Evolutionary conservation across 208 protist species (phyloP).

Genomic region (Leishmania major): DNA sequence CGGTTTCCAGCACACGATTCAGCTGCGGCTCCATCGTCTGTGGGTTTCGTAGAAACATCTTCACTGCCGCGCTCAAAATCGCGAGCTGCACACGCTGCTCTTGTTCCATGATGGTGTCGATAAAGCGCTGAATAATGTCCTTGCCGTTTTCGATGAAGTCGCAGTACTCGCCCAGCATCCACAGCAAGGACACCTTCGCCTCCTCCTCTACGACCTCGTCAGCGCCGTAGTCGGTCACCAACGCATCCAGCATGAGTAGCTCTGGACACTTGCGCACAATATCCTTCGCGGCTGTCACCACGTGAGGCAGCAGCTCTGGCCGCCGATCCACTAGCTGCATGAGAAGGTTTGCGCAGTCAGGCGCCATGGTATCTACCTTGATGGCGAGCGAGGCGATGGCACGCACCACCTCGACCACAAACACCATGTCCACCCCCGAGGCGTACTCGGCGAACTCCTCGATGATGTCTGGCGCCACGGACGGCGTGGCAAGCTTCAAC

Average conservation of each 20-base stretch:
- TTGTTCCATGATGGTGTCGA: conserved; percentile 94
- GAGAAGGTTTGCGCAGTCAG: conserved; percentile 92
- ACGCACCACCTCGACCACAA: conserved; percentile 97
- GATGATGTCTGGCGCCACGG: conserved; percentile 93
- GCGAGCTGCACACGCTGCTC: conserved; percentile 84
- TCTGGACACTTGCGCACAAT: conserved; percentile 86
- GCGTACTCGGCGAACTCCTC: conserved; percentile 98
- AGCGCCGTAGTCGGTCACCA: conserved; percentile 70
- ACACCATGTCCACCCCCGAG: conserved; percentile 98
- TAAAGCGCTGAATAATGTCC: conserved; percentile 94
- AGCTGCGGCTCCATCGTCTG: conserved; percentile 73
- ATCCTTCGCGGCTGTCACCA: conserved; percentile 85
- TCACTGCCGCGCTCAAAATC: conserved; percentile 97
- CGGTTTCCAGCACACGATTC: conserved; percentile 62
- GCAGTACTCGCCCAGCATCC: conserved; percentile 99
- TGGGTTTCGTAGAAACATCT: conserved; percentile 97
- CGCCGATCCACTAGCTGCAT: conserved; percentile 59
- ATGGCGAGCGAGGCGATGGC: conserved; percentile 98
- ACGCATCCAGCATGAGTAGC: conserved; percentile 67
- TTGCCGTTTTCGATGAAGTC: conserved; percentile 96
- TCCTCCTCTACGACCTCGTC: conserved; percentile 96
- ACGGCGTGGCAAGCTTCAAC: conserved; percentile 95
- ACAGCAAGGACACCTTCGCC: conserved; percentile 98
- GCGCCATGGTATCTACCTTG: conserved; percentile 96
- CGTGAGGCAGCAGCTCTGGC: conserved; percentile 68